phyloP scores from a whole-genome alignment of 2,329 filamentous ascomycete species.

The Alternaria metachromatica region DNA sequence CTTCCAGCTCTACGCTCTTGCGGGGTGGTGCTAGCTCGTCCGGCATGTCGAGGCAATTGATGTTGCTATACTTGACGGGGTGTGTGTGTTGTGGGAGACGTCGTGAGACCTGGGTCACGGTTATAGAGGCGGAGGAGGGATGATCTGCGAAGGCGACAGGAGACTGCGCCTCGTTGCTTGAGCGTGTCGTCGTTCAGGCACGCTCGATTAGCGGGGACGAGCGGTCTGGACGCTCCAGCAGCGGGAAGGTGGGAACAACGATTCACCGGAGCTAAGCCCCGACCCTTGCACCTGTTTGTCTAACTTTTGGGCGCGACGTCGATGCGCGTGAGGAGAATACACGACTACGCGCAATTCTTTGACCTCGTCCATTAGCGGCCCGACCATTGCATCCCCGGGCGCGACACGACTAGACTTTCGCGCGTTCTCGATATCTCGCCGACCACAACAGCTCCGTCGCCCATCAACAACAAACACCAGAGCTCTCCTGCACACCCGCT shows the following conservation, averaged over 20 bases:
- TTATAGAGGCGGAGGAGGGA: neutral
- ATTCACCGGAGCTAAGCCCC: constrained; percentile 28
- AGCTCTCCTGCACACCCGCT: constrained; percentile 16
- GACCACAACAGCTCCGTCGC: neutral
- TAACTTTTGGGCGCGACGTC: constrained; percentile 34
- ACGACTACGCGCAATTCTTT: constrained; percentile 18
- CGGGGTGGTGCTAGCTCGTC: constrained; percentile 60
- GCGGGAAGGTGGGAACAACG: constrained; percentile 27
- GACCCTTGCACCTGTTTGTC: constrained; percentile 33
- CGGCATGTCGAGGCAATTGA: constrained; percentile 35
- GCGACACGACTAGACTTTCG: constrained; percentile 1
- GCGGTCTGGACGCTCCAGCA: constrained; percentile 18
- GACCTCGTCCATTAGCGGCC: constrained; percentile 2
- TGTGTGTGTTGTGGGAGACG: neutral
- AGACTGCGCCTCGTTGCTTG: constrained; percentile 25
- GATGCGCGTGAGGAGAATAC: constrained; percentile 27
- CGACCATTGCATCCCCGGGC: neutral
- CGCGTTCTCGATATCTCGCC: constrained; percentile 1
- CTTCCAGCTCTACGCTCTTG: constrained; percentile 63
- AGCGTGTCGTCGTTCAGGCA: constrained; percentile 28
- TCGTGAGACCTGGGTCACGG: neutral
- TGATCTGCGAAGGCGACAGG: neutral
- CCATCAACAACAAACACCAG: constrained; percentile 24
- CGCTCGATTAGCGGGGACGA: constrained; percentile 22
- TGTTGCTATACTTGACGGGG: neutral